These are phyloP conservation scores for Candida ulmi DNA, from an alignment of 805 yeast species.

Conservation along the genomic window DNA sequence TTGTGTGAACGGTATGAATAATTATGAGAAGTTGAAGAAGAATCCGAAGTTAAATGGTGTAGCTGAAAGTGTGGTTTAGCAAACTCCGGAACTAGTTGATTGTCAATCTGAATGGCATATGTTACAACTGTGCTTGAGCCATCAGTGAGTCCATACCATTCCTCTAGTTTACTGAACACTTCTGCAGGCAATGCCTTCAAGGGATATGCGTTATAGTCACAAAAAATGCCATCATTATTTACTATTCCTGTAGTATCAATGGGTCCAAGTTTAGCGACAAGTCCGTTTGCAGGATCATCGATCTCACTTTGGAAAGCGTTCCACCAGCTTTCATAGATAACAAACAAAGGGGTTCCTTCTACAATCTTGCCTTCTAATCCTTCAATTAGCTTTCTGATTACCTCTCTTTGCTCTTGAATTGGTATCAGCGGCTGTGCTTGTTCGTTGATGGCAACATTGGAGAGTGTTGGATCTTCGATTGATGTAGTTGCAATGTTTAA, in stretches of 20 bases:
- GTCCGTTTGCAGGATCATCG: constrained; percentile 6
- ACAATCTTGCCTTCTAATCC: constrained; percentile 1
- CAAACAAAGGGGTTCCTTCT: constrained; percentile 14
- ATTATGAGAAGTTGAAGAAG: constrained; percentile 3
- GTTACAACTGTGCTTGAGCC: constrained; percentile 34
- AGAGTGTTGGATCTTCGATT: too few relatives aligned
- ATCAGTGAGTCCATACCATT: constrained; percentile 51
- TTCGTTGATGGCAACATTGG: too few relatives aligned
- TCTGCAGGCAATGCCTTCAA: constrained; percentile 35
- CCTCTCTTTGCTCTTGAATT: constrained; percentile 14
- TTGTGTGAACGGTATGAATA: constrained; percentile 1
- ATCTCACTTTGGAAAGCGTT: constrained; percentile 6
- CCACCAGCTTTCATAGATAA: constrained; percentile 15
- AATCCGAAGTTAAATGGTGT: constrained; percentile 25
- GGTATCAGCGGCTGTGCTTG: not conserved
- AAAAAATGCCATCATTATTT: constrained; percentile 40
- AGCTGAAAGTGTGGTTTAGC: constrained; percentile 31
- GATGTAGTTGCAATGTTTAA: too few relatives aligned
- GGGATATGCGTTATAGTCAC: constrained; percentile 25
- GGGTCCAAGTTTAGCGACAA: constrained; percentile 21
- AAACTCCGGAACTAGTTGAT: constrained; percentile 28
- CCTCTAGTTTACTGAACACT: constrained; percentile 37
- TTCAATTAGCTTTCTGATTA: constrained; percentile 5
- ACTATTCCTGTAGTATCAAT: constrained; percentile 40
- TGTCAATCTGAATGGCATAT: constrained; percentile 24